Conservation (phyloP, 2,329 filamentous ascomycete genomes). For the Trematosphaeria pertusa region DNA sequence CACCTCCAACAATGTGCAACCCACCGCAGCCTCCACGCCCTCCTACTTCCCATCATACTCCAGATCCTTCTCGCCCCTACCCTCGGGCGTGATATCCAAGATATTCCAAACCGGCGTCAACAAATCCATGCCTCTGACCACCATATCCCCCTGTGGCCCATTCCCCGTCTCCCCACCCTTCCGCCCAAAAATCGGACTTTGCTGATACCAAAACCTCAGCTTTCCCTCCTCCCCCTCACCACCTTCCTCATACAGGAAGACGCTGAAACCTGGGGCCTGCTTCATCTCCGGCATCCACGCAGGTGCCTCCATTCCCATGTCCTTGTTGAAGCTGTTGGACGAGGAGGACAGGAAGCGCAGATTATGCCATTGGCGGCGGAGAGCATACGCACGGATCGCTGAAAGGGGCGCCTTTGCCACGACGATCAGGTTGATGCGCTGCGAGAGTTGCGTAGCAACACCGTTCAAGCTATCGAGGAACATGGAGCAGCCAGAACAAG, state of each 20-base stretch:
- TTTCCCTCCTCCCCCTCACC: constrained; percentile 2
- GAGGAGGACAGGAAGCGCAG: constrained; percentile 20
- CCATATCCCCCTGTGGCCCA: neutral
- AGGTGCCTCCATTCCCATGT: constrained; percentile 18
- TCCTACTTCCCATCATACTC: constrained; percentile 14
- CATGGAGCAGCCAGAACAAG: constrained; percentile 18
- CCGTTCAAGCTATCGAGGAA: constrained; percentile 19
- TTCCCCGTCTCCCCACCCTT: too few species aligned
- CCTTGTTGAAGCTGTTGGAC: constrained; percentile 18
- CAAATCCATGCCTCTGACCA: constrained; percentile 15
- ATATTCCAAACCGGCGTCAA: constrained; percentile 14
- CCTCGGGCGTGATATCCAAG: constrained; percentile 16
- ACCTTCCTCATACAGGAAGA: constrained; percentile 19
- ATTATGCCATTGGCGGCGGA: constrained; percentile 16
- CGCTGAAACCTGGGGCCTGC: constrained; percentile 17
- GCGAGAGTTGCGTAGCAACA: constrained; percentile 18
- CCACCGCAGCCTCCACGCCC: constrained; percentile 1
- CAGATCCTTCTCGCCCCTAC: constrained; percentile 8
- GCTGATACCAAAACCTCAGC: constrained; percentile 17
- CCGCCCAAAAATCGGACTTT: constrained; percentile 11
- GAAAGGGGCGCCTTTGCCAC: constrained; percentile 15
- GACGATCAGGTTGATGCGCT: constrained; percentile 15
- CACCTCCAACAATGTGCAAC: too few species aligned
- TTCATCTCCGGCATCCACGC: constrained; percentile 10
- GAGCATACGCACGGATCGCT: constrained; percentile 13